phyloP scores from a whole-genome alignment of 2,329 filamentous ascomycete species.

The Cytospora mali region DNA sequence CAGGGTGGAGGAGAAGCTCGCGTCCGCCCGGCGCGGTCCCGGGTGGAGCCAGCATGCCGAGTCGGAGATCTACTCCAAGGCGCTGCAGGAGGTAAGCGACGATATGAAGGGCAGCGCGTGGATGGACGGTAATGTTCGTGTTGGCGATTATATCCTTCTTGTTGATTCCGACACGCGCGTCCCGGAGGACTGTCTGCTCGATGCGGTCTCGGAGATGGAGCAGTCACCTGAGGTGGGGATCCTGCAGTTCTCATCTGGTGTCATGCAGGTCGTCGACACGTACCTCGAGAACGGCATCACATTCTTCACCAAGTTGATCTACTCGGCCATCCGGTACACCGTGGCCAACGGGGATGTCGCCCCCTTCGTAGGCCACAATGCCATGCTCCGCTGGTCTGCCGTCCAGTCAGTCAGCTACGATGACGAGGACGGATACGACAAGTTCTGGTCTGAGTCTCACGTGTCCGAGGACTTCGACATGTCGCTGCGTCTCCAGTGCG shows the following conservation, averaged over 20 bases:
- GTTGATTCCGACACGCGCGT: conserved; percentile 82
- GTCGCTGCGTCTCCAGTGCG: conserved; percentile 74
- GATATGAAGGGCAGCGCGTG: conserved; percentile 67
- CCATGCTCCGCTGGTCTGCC: conserved; percentile 73
- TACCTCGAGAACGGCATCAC: conserved; percentile 73
- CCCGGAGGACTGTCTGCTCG: conserved; percentile 74
- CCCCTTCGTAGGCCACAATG: conserved; percentile 81
- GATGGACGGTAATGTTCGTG: conserved; percentile 83
- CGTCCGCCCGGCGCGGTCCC: conserved; percentile 55
- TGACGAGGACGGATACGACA: conserved; percentile 72
- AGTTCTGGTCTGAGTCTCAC: conserved; percentile 80
- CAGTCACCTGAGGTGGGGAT: conserved; percentile 77
- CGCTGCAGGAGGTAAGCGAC: conserved; percentile 67
- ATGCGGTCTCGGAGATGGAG: conserved; percentile 82
- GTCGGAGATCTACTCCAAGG: conserved; percentile 64
- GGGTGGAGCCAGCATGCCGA: conserved; percentile 72
- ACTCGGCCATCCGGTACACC: conserved; percentile 76
- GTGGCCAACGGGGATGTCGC: conserved; percentile 77
- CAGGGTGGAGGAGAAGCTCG: conserved; percentile 71
- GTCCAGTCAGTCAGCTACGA: conserved; percentile 70
- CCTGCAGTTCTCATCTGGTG: conserved; percentile 75
- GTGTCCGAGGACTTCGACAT: conserved; percentile 84
- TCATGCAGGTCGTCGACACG: conserved; percentile 77
- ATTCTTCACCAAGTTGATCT: conserved; percentile 75
- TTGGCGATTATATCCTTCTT: conserved; percentile 81